A percentile compares a stretch with the other conserved stretches of the same genome.
These are phyloP conservation scores for Fraxinus sp. DNA, from an alignment of 305 asterid species.

Conservation along the genomic window DNA sequence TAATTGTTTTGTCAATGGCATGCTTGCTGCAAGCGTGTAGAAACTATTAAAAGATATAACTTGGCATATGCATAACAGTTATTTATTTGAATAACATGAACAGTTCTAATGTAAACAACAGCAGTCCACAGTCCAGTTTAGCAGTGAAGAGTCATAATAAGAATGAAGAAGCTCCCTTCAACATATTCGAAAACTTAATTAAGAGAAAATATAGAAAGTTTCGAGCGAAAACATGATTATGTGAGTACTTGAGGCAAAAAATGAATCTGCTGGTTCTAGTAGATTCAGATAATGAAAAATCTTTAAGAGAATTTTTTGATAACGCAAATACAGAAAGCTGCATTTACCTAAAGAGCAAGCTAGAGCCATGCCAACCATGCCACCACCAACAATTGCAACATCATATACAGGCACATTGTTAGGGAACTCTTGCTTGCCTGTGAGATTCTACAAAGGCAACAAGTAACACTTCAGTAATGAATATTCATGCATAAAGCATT, in stretches of 20 bases:
- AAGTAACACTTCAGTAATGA: conserved; percentile 14
- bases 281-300: conserved; percentile 6
- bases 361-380: conserved; percentile 99
- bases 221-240: neutral
- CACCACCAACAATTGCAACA: conserved; percentile 98
- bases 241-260: conserved; percentile 13
- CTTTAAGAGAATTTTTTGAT: conserved; percentile 7
- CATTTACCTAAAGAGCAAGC: conserved; percentile 84
- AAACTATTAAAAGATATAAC: conserved; percentile 16
- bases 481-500: conserved; percentile 4
- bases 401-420: conserved; percentile 59
- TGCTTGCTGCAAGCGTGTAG: conserved; percentile 63
- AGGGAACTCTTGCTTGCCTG: conserved; percentile 29
- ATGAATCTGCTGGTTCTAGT: neutral
- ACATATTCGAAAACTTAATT: conserved; percentile 1
- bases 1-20: conserved; percentile 74
- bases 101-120: neutral
- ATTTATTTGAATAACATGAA: neutral
- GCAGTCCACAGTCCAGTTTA: neutral
- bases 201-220: neutral
- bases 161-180: neutral
- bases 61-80: neutral
- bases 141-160: neutral
- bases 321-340: conserved; percentile 17
- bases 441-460: conserved; percentile 38